phyloP scores from a whole-genome alignment of 148 eudicot genomes.

The Simmondsia chinensis region DNA sequence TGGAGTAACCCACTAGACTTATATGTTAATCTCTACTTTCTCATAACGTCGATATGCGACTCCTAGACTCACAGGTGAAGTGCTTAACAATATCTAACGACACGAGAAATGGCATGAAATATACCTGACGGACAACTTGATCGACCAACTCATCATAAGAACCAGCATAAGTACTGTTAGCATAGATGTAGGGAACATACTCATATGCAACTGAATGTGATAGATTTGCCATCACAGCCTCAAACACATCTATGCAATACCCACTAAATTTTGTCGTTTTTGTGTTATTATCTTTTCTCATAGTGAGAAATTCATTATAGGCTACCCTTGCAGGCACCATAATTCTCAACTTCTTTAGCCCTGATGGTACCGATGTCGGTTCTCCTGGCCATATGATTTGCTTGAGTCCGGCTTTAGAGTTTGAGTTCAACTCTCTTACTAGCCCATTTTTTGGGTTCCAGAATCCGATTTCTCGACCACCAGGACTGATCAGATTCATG shows the following conservation, averaged over 20 bases:
- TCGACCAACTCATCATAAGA: slow-evolving; percentile 28
- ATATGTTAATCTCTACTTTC: no score
- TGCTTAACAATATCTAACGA: no score
- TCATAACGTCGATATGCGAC: no score
- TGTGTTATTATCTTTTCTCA: slow-evolving; percentile 13
- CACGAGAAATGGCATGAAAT: not conserved
- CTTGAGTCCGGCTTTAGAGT: slow-evolving; percentile 3
- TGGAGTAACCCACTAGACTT: no score
- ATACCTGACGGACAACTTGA: slow-evolving; percentile 30
- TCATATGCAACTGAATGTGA: slow-evolving; percentile 22
- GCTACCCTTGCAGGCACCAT: slow-evolving; percentile 29
- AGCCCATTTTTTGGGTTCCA: slow-evolving; percentile 16
- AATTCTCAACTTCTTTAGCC: slow-evolving; percentile 25
- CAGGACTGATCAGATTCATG: slow-evolving; percentile 15
- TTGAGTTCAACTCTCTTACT: not conserved
- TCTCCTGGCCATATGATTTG: slow-evolving; percentile 19
- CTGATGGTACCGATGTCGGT: slow-evolving; percentile 10
- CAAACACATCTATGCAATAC: slow-evolving; percentile 46
- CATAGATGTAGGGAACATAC: slow-evolving; percentile 18
- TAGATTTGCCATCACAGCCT: slow-evolving; percentile 21
- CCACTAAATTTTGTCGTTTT: slow-evolving; percentile 16
- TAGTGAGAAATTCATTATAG: slow-evolving; percentile 28
- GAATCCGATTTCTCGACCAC: slow-evolving; percentile 13
- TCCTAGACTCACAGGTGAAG: no score
- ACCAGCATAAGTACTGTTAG: slow-evolving; percentile 12